Evolutionary conservation across 2,329 filamentous ascomycete genomes (phyloP).

Genomic region (Pestalotiopsis sp.): DNA sequence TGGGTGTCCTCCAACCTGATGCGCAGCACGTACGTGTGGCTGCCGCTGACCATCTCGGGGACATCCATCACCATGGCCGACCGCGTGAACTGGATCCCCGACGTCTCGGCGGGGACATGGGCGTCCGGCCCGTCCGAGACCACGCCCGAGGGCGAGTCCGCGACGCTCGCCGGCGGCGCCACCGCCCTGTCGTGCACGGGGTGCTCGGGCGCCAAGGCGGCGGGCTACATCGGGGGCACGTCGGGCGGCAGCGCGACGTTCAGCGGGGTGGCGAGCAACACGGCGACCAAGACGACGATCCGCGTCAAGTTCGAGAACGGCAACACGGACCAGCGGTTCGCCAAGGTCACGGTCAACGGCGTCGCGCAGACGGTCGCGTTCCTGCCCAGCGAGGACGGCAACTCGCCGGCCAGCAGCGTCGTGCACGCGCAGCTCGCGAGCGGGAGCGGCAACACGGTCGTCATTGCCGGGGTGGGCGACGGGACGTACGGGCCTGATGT

Average conservation of each 20-base stretch:
- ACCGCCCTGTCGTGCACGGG: constrained; percentile 44
- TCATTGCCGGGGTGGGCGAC: constrained; percentile 38
- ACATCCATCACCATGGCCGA: constrained; percentile 52
- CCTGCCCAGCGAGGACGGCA: constrained; percentile 45
- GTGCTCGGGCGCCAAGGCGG: constrained; percentile 49
- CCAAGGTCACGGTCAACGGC: constrained; percentile 57
- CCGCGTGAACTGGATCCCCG: constrained; percentile 54
- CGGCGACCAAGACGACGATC: constrained; percentile 48
- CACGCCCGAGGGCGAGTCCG: constrained; percentile 52
- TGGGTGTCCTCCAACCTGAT: constrained; percentile 63
- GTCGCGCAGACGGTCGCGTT: constrained; percentile 53
- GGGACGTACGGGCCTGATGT: constrained; percentile 51
- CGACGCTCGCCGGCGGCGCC: constrained; percentile 44
- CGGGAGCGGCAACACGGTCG: constrained; percentile 48
- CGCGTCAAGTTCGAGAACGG: constrained; percentile 58
- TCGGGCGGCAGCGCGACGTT: constrained; percentile 48
- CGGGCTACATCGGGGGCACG: constrained; percentile 56
- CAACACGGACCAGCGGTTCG: constrained; percentile 51
- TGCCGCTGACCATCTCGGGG: constrained; percentile 56
- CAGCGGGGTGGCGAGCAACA: constrained; percentile 41
- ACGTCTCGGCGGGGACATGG: constrained; percentile 44
- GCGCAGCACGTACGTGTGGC: constrained; percentile 64
- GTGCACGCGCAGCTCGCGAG: constrained; percentile 47
- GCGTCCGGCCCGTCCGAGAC: constrained; percentile 43
- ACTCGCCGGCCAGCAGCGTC: constrained; percentile 44